phyloP scores from a whole-genome alignment of 306 rosid species.

The Sesbania bispinosa region DNA sequence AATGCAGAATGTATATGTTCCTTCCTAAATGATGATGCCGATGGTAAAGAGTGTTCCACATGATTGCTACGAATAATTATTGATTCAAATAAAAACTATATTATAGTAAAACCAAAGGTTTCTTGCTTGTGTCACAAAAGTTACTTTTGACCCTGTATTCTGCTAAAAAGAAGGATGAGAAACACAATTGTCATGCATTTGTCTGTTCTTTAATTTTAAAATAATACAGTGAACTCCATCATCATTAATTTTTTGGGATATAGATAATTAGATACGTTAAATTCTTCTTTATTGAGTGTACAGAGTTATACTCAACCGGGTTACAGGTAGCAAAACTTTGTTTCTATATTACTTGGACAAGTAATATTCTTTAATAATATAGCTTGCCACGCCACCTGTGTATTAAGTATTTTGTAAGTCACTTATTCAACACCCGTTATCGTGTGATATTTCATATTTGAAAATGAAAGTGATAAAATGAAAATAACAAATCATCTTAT shows the following conservation, averaged over 20 bases:
- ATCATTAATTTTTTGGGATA: not conserved
- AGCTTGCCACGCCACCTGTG: not conserved
- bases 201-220: not conserved
- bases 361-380: no score
- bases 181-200: not conserved
- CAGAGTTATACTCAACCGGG: no score
- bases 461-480: not conserved
- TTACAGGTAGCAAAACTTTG: no score
- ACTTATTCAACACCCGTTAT: not conserved
- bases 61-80: not conserved
- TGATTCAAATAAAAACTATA: not conserved
- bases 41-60: no score
- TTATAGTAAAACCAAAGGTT: not conserved
- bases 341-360: not conserved
- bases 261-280: not conserved
- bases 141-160: not conserved
- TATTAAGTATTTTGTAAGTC: not conserved
- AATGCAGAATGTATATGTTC: not conserved
- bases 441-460: not conserved
- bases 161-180: constrained; percentile 8
- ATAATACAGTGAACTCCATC: not conserved
- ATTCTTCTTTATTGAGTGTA: not conserved
- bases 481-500: not conserved
- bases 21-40: not conserved
- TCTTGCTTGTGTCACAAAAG: not conserved